Evolutionary conservation across 495 filamentous ascomycete species (phyloP), one percentile per base, ranked within the genome.

Genomic region (Penicillium taxi): DNA sequence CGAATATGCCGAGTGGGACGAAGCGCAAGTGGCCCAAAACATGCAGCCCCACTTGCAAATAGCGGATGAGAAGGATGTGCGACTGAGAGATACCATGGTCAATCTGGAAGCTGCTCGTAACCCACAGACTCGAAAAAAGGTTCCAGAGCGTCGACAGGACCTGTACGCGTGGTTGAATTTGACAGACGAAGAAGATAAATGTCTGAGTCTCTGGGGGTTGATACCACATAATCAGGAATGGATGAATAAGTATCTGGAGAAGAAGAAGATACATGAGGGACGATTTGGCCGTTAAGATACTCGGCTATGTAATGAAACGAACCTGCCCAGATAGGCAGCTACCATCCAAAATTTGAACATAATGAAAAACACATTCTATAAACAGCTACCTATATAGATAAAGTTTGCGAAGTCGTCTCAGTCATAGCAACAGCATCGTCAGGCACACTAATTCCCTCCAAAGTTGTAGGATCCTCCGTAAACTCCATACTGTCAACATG

Each of bases 401-500:
- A n/a, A n/a, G n/a, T n/a, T n/a, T n/a, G n/a, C n/a, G n/a, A n/a
- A n/a, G n/a, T n/a, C n/a, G n/a, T n/a, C n/a, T n/a, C n/a, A n/a
- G 9, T 33, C 11, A 42, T 9, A 15, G 33, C 25, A 26, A 40
- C 21, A 4, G 49, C 49, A 18, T 25, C 37, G 3, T 42, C 45
- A 4, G 49, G 49, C 19, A 49, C 31, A 26, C 49, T 38, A 3
- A 52, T 32, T 5, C 13, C n/a, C 21, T 45, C 45, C 26, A 52
- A 35, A 9, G 49, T 40, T 16, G 41, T 29, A 15, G 49, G 45
- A 30, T 52, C 41, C 11, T 42, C 22, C 6, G 30, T 19, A 16
- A 52, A 48, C n/a, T 39, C 26, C 11, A 35, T 34, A 34, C 31
- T 45, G 25, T 45, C 49, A 25, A 49, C 41, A 26, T 39, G 28